Percentiles rank a stretch among this genome's conserved stretches.
These are phyloP conservation scores for Mortierella claussenii DNA, from an alignment of 192 early-diverging fungal genomes.

Conservation along the genomic window DNA sequence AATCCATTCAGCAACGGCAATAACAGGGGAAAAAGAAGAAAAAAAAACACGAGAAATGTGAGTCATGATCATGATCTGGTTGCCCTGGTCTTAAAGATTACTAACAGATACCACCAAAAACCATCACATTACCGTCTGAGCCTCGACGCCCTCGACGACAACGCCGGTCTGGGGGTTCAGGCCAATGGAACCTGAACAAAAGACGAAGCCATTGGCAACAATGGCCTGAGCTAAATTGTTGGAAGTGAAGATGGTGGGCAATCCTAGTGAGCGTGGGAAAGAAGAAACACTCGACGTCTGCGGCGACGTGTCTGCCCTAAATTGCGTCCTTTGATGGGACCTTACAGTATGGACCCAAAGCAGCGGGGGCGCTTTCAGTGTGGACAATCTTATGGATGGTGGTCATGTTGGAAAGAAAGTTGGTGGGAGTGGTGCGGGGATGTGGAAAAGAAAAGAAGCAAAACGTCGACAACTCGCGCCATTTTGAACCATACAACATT, in stretches of 20 bases:
- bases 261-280: neutral
- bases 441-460: too few species aligned
- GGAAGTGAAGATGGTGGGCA: neutral
- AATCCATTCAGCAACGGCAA: neutral
- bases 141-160: slow-evolving; percentile 71
- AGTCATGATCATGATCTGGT: neutral
- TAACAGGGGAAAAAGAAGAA: neutral
- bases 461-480: too few species aligned
- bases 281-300: too few species aligned
- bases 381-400: slow-evolving; percentile 55
- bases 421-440: too few species aligned
- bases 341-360: slow-evolving; percentile 83
- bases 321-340: neutral
- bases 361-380: slow-evolving; percentile 71
- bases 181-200: slow-evolving; percentile 81
- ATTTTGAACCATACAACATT: too few species aligned
- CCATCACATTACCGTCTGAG: slow-evolving; percentile 81
- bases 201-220: slow-evolving; percentile 85
- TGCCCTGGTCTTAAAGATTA: neutral
- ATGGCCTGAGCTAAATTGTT: slow-evolving; percentile 71
- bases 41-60: neutral
- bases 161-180: slow-evolving; percentile 80
- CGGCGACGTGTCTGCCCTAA: too few species aligned
- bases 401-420: too few species aligned
- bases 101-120: neutral